Percentiles rank a stretch among this genome's conserved stretches.
phyloP scores from a whole-genome alignment of 345 rosid species.

The Arabis alpina region DNA sequence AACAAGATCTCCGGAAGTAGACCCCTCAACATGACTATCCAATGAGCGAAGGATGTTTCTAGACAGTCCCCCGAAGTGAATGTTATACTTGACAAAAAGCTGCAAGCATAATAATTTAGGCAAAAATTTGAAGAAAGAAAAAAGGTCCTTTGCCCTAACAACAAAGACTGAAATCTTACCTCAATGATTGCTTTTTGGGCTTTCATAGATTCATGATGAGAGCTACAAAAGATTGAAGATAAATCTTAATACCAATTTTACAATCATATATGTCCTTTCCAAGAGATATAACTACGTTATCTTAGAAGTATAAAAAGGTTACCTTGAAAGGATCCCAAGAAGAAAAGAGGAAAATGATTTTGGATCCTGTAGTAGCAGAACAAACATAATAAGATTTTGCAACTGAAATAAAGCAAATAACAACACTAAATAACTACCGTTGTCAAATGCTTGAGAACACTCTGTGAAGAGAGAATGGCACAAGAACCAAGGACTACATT shows the following conservation, averaged over 20 bases:
- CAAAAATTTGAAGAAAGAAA: slow-evolving; percentile 8
- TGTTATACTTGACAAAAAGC: slow-evolving; percentile 99
- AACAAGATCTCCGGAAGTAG: slow-evolving; percentile 76
- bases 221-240: slow-evolving; percentile 56
- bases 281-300: slow-evolving; percentile 17
- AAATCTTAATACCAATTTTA: slow-evolving; percentile 24
- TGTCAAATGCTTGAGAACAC: slow-evolving; percentile 93
- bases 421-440: slow-evolving; percentile 53
- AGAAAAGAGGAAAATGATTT: slow-evolving; percentile 80
- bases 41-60: slow-evolving; percentile 70
- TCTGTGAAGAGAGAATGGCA: slow-evolving; percentile 87
- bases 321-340: slow-evolving; percentile 93
- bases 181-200: slow-evolving; percentile 92
- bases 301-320: slow-evolving; percentile 28
- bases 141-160: background rate
- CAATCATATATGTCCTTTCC: slow-evolving; percentile 16
- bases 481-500: slow-evolving; percentile 90
- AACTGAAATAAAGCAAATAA: slow-evolving; percentile 30
- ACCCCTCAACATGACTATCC: slow-evolving; percentile 62
- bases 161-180: slow-evolving; percentile 52
- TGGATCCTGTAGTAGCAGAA: slow-evolving; percentile 69
- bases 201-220: slow-evolving; percentile 94
- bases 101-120: slow-evolving; percentile 47
- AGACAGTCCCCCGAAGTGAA: slow-evolving; percentile 86
- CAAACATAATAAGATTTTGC: slow-evolving; percentile 42